phyloP scores from a whole-genome alignment of 1,284 basidiomycete genomes.

The Chalciporus sp. region DNA sequence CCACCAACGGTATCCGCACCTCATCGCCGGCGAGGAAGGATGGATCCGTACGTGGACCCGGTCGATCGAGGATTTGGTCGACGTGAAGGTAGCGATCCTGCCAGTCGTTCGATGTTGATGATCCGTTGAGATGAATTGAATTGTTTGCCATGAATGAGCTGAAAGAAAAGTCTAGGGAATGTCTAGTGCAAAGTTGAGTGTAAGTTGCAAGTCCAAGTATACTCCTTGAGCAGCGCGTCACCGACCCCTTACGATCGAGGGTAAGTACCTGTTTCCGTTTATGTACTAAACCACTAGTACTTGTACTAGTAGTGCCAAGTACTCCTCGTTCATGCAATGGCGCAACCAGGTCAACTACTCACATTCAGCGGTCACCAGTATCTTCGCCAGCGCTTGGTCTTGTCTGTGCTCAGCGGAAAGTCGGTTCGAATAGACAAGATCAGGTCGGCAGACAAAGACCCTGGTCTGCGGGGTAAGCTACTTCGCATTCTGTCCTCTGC shows the following conservation, averaged over 20 bases:
- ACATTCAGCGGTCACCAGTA: constrained; percentile 81
- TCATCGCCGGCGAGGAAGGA: constrained; percentile 73
- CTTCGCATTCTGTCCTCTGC: not conserved
- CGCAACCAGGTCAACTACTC: constrained; percentile 44
- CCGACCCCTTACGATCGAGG: constrained; percentile 11
- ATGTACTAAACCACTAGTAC: constrained; percentile 26
- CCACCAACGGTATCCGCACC: constrained; percentile 44
- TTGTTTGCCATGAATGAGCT: constrained; percentile 35
- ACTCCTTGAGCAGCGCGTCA: not conserved
- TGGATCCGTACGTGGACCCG: constrained; percentile 81
- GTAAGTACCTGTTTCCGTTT: constrained; percentile 14
- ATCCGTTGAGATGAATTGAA: constrained; percentile 29
- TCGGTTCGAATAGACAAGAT: constrained; percentile 89
- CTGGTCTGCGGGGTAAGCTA: constrained; percentile 76
- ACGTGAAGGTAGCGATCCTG: constrained; percentile 74
- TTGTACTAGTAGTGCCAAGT: not conserved
- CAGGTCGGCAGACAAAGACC: constrained; percentile 89
- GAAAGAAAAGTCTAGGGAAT: constrained; percentile 14
- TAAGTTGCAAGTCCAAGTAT: constrained; percentile 1
- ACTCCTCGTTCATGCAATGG: constrained; percentile 34
- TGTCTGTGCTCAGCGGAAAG: constrained; percentile 88
- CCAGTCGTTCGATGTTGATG: constrained; percentile 56
- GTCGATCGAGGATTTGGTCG: constrained; percentile 78
- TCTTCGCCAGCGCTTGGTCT: constrained; percentile 83
- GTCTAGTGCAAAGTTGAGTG: constrained; percentile 15